Base-by-base conservation (phyloP, 192 early-diverging fungal species). In the Spizellomyces sp. region DNA sequence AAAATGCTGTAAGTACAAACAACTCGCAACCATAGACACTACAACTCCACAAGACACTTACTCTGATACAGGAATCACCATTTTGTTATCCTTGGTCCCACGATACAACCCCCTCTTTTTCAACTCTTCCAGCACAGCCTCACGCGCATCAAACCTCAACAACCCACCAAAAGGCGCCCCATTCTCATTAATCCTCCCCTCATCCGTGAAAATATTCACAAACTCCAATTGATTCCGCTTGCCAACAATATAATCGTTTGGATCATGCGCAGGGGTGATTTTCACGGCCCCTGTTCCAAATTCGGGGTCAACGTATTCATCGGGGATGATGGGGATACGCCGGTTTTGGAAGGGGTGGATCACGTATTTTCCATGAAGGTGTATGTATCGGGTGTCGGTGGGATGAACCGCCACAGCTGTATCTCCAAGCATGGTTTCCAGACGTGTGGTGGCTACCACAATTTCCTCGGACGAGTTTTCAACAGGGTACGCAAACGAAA, bases 391-490 rank as follows among this genome's bases (percentile, higher is more conserved):
- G 66, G 84, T 78, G 77, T 99, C 98, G 21, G 89, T 74, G 27
- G 98, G 95, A 73, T 99, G 93, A 45, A 99, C 90, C 56, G 94
- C 95, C 79, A 99, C 87, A 14, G 94, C 98, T 7, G 95, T 92
- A 83, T 99, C 98, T 66, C 96, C 98, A 22, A 99, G 85, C 98
- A 99, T 99, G 59, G 98, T 99, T 83, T 99, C 98, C 64, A 97
- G 86, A 92, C 98, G 95, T 9, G 98, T 99, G 9, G 98, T 99
- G 8, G 98, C 98, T 56, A 99, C 94, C 73, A 94, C 79, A 66
- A 99, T 89, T 71, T 90, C 86, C 76, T 98, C 98, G 61, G 88
- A 74, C 9, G 89, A 88, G 71, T 83, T 83, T 76, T 96, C 95
- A 36, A 99, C 84, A 59, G 85, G 84, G 82, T 99, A 99, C 6